A percentile compares a stretch with the other conserved stretches of the same genome.
Conservation (phyloP, 202 grass and related monocot genomes). For the Zizania palustris region DNA sequence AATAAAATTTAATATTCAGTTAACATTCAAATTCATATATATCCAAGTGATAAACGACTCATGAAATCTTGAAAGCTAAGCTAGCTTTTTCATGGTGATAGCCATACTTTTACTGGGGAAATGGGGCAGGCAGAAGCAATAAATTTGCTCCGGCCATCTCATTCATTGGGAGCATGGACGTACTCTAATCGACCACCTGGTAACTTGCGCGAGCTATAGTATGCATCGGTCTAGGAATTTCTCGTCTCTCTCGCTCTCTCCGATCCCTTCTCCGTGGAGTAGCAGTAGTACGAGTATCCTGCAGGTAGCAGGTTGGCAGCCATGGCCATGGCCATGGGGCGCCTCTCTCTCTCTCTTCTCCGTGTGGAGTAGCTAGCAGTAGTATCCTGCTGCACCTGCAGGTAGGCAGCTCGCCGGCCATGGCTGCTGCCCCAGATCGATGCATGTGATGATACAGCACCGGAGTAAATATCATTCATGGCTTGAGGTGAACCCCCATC, state of each 20-base stretch:
- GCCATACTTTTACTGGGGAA: neutral
- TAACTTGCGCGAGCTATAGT: neutral
- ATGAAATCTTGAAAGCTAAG: too few relatives aligned
- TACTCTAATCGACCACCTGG: neutral
- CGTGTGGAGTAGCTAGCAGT: too few relatives aligned
- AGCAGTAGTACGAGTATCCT: too few relatives aligned
- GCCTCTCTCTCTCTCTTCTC: too few relatives aligned
- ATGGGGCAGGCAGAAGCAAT: neutral
- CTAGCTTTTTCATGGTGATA: neutral
- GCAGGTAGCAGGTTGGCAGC: too few relatives aligned
- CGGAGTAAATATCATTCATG: slow-evolving; percentile 30
- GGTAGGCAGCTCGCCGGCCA: neutral
- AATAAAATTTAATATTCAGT: too few relatives aligned
- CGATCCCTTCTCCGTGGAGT: too few relatives aligned
- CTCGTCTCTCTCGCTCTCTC: too few relatives aligned
- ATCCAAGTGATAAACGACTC: too few relatives aligned
- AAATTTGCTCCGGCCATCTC: slow-evolving; percentile 22
- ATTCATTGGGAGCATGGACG: slow-evolving; percentile 1
- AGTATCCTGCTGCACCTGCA: too few relatives aligned
- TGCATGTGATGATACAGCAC: slow-evolving; percentile 35
- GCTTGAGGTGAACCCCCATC: neutral
- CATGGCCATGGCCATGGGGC: neutral
- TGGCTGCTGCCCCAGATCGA: neutral
- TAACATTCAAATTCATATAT: too few relatives aligned
- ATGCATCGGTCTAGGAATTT: neutral